A percentile compares a stretch with the other conserved stretches of the same genome.
Conservation (phyloP, 306 rosid genomes). For the Fragaria iinumae region DNA sequence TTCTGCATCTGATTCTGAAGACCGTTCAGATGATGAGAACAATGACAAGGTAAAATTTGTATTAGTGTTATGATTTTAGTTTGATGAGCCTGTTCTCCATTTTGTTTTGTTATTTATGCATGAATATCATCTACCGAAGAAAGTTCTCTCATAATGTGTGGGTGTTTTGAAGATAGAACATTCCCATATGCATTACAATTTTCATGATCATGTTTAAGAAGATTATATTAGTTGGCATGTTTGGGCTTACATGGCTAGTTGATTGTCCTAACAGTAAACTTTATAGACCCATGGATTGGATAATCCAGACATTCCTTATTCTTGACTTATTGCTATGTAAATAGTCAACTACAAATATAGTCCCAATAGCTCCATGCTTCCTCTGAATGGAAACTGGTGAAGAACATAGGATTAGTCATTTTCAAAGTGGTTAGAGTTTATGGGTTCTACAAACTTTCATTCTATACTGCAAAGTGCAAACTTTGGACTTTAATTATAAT, state of each 20-base stretch:
- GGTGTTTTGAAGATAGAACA: not conserved
- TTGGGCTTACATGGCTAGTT: constrained; percentile 6
- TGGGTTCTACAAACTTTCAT: too few species aligned
- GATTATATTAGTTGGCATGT: constrained; percentile 4
- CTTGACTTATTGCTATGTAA: too few species aligned
- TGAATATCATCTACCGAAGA: not conserved
- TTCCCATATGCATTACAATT: not conserved
- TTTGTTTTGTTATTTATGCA: not conserved
- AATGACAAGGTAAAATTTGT: constrained; percentile 53
- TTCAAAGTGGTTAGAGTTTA: too few species aligned
- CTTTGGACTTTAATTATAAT: too few species aligned
- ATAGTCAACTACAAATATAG: too few species aligned
- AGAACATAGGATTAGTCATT: too few species aligned
- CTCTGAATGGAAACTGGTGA: too few species aligned
- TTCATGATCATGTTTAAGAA: constrained; percentile 17
- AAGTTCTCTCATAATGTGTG: not conserved
- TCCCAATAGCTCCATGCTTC: too few species aligned
- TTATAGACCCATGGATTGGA: constrained; percentile 17
- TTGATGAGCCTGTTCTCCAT: not conserved
- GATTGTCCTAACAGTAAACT: not conserved
- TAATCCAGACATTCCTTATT: not conserved
- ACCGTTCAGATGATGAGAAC: constrained; percentile 49
- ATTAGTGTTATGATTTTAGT: not conserved
- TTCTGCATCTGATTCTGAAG: constrained; percentile 54
- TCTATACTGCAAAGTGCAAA: too few species aligned